Evolutionary conservation across 768 basidiomycete genomes (phyloP).

Genomic region (Mycena chlorophos): DNA sequence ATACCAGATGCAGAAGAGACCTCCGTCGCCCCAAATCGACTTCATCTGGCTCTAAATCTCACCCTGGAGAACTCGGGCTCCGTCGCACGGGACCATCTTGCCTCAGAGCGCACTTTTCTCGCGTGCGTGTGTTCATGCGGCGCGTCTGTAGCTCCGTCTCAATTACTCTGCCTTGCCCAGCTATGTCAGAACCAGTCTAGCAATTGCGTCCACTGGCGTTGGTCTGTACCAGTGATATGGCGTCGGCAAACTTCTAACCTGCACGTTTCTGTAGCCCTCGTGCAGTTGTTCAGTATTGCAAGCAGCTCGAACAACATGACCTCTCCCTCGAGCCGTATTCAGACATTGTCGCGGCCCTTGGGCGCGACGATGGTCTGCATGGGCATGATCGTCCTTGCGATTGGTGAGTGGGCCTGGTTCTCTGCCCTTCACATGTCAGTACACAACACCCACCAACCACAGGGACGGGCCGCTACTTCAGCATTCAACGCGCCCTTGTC

Average conservation of each 20-base stretch:
- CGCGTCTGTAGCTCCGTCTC: neutral
- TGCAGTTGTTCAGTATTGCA: conserved; percentile 45
- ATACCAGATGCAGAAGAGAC: neutral
- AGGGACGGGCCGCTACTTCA: conserved; percentile 42
- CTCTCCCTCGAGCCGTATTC: conserved; percentile 17
- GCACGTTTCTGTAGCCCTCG: conserved; percentile 32
- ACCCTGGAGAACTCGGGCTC: conserved; percentile 43
- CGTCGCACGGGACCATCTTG: conserved; percentile 49
- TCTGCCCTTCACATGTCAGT: neutral
- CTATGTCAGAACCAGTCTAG: conserved; percentile 45
- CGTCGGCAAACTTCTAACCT: neutral
- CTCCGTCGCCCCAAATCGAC: neutral
- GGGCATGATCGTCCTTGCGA: conserved; percentile 33
- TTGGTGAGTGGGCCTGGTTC: conserved; percentile 26
- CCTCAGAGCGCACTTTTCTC: conserved; percentile 44
- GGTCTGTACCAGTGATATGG: conserved; percentile 30
- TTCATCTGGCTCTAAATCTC: conserved; percentile 11
- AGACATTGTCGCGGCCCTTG: conserved; percentile 35
- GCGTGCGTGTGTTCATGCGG: conserved; percentile 29
- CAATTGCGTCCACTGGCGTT: conserved; percentile 44
- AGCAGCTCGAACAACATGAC: conserved; percentile 17
- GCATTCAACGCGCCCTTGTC: conserved; percentile 37
- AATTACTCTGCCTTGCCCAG: neutral
- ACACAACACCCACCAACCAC: neutral
- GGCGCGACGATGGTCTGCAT: conserved; percentile 39